Percentiles rank a stretch among this genome's conserved stretches.
phyloP scores from a whole-genome alignment of 2,329 filamentous ascomycete genomes.

The Diaporthe ilicicola region DNA sequence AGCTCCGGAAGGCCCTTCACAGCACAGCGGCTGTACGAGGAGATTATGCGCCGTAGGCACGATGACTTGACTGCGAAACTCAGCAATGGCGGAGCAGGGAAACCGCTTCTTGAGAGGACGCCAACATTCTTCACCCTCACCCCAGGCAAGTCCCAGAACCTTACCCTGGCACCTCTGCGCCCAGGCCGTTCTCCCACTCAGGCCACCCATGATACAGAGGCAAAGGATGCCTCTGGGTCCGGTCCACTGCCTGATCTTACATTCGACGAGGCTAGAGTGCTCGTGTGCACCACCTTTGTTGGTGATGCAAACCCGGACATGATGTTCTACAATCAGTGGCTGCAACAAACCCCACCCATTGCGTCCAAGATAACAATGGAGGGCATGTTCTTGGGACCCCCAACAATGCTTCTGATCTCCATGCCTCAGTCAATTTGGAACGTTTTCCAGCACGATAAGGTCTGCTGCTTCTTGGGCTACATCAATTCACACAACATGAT shows the following conservation, averaged over 20 bases:
- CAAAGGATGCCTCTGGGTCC: constrained; percentile 46
- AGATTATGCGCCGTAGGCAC: constrained; percentile 56
- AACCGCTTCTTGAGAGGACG: constrained; percentile 46
- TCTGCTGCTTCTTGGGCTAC: constrained; percentile 71
- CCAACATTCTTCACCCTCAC: constrained; percentile 66
- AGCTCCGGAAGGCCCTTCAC: constrained; percentile 63
- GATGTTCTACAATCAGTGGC: constrained; percentile 72
- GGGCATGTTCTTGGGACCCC: constrained; percentile 73
- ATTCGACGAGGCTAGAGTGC: constrained; percentile 69
- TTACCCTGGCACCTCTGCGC: constrained; percentile 61
- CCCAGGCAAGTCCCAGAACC: constrained; percentile 59
- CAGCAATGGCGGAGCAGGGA: constrained; percentile 56
- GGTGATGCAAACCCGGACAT: constrained; percentile 72
- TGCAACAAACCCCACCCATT: constrained; percentile 65
- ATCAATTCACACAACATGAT: constrained; percentile 75
- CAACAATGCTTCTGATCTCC: constrained; percentile 72
- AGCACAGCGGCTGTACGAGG: constrained; percentile 64
- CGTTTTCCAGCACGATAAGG: constrained; percentile 71
- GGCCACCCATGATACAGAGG: constrained; percentile 25
- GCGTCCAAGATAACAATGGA: constrained; percentile 69
- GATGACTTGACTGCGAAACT: constrained; percentile 52
- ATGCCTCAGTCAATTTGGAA: constrained; percentile 72
- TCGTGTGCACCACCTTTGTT: constrained; percentile 73
- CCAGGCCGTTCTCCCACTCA: constrained; percentile 32
- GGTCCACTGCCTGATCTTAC: constrained; percentile 62